Evolutionary conservation across 2,329 filamentous ascomycete species (phyloP).

Genomic region (Lecanicillium sp.): DNA sequence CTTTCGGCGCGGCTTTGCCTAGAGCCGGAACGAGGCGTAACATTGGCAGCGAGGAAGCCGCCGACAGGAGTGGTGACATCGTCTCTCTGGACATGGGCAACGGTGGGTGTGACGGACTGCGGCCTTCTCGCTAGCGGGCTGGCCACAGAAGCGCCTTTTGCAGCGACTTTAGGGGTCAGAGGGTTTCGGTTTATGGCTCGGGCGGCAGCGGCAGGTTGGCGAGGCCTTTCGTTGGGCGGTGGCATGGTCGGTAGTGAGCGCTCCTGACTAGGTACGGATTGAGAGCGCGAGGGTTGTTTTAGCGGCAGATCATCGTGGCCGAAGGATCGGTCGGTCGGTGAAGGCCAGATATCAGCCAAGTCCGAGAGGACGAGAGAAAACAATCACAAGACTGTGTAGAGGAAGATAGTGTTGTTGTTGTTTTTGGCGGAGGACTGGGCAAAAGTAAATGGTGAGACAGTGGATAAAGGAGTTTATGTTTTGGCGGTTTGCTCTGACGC

Average conservation of each 20-base stretch:
- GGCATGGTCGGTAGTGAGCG: slow-evolving; percentile 4
- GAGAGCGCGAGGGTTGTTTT: too few relatives aligned
- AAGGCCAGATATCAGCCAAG: too few relatives aligned
- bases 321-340: too few relatives aligned
- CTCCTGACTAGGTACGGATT: too few relatives aligned
- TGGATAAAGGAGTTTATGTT: too few relatives aligned
- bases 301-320: too few relatives aligned
- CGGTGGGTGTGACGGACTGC: slow-evolving; percentile 6
- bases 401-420: too few relatives aligned
- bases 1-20: slow-evolving; percentile 67
- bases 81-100: slow-evolving; percentile 28
- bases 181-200: slow-evolving; percentile 42
- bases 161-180: slow-evolving; percentile 48
- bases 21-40: slow-evolving; percentile 71
- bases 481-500: too few relatives aligned
- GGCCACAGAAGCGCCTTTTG: slow-evolving; percentile 28
- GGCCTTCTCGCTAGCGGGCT: slow-evolving; percentile 35
- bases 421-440: too few relatives aligned
- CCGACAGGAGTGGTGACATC: slow-evolving; percentile 44
- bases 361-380: too few relatives aligned
- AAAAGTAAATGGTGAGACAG: too few relatives aligned
- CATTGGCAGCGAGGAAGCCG: slow-evolving; percentile 53
- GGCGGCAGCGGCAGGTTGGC: slow-evolving; percentile 62
- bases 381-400: too few relatives aligned
- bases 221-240: slow-evolving; percentile 41